Conservation (phyloP, 2,329 filamentous ascomycete genomes). For the Aspergillus pseudoglaucus region DNA sequence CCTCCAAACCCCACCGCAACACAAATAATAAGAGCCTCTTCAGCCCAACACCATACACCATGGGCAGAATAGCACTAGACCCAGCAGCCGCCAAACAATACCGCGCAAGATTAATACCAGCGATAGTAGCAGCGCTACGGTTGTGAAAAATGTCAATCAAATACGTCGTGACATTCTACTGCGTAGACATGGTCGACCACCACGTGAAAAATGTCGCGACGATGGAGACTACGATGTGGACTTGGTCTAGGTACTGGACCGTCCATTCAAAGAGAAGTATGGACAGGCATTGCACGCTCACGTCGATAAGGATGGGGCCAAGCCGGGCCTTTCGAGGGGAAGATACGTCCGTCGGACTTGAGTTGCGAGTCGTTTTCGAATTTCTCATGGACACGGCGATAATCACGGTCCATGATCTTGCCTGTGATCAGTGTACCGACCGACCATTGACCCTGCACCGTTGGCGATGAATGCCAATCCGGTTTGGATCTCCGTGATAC, state of each 20-base stretch:
- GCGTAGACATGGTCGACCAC: slow-evolving; percentile 46
- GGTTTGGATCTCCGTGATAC: slow-evolving; percentile 39
- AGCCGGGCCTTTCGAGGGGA: slow-evolving; percentile 49
- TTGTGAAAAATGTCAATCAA: slow-evolving; percentile 49
- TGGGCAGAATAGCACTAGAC: slow-evolving; percentile 45
- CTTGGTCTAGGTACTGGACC: slow-evolving; percentile 35
- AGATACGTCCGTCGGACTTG: slow-evolving; percentile 20
- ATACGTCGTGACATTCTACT: slow-evolving; percentile 47
- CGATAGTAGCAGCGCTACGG: slow-evolving; percentile 46
- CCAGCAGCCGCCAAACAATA: slow-evolving; percentile 49
- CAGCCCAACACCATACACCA: slow-evolving; percentile 43
- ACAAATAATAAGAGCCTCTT: slow-evolving; percentile 44
- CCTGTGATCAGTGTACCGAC: slow-evolving; percentile 48
- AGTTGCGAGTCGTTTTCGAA: slow-evolving; percentile 12
- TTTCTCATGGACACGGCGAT: slow-evolving; percentile 34
- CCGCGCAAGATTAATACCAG: slow-evolving; percentile 48
- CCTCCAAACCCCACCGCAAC: slow-evolving; percentile 33
- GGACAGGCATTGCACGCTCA: slow-evolving; percentile 40
- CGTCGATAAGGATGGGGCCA: slow-evolving; percentile 43
- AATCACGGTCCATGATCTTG: slow-evolving; percentile 49
- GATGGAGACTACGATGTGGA: slow-evolving; percentile 47
- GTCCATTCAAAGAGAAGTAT: slow-evolving; percentile 51
- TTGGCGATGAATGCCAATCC: slow-evolving; percentile 51
- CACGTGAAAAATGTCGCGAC: slow-evolving; percentile 47
- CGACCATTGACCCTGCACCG: slow-evolving; percentile 49